These are phyloP conservation scores for Cardamine resedifolia DNA, from an alignment of 345 rosid genomes.

Conservation along the genomic window DNA sequence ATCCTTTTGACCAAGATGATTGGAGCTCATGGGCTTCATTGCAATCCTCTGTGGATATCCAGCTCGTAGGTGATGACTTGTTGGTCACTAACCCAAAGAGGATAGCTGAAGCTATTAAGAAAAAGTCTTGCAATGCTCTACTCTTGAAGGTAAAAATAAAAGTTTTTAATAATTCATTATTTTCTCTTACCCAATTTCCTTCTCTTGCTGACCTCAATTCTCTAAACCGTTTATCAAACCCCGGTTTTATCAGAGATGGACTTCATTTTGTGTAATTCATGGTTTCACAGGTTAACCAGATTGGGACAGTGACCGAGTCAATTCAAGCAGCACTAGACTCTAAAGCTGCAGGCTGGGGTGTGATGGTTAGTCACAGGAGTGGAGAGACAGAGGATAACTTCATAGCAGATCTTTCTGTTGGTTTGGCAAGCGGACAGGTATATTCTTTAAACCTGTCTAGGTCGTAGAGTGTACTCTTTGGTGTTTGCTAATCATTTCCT, in stretches of 20 bases:
- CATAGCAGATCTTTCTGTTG: slow-evolving; percentile 95
- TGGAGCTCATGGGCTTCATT: slow-evolving; percentile 94
- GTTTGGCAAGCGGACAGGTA: slow-evolving; percentile 98
- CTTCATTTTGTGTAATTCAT: slow-evolving; percentile 9
- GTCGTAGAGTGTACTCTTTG: not conserved
- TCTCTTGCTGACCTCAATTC: not conserved
- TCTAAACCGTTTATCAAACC: not conserved
- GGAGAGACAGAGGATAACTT: slow-evolving; percentile 98
- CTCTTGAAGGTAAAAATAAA: slow-evolving; percentile 66
- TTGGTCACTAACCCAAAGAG: slow-evolving; percentile 95
- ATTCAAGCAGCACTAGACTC: slow-evolving; percentile 94
- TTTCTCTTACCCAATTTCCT: not conserved
- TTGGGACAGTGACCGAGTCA: slow-evolving; percentile 94
- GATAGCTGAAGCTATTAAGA: slow-evolving; percentile 91
- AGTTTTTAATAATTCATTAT: not conserved
- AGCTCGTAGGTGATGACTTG: slow-evolving; percentile 92
- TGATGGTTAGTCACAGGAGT: slow-evolving; percentile 97
- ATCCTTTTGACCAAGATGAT: slow-evolving; percentile 99
- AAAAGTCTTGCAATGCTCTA: slow-evolving; percentile 86
- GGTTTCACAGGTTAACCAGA: slow-evolving; percentile 84
- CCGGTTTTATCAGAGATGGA: not conserved
- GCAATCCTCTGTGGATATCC: slow-evolving; percentile 87
- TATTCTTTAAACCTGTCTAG: slow-evolving; percentile 1
- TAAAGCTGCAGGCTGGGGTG: slow-evolving; percentile 99
- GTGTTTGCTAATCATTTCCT: slow-evolving; percentile 7